Conservation (phyloP, 192 early-diverging fungal genomes). For the Coemansia sp. region DNA sequence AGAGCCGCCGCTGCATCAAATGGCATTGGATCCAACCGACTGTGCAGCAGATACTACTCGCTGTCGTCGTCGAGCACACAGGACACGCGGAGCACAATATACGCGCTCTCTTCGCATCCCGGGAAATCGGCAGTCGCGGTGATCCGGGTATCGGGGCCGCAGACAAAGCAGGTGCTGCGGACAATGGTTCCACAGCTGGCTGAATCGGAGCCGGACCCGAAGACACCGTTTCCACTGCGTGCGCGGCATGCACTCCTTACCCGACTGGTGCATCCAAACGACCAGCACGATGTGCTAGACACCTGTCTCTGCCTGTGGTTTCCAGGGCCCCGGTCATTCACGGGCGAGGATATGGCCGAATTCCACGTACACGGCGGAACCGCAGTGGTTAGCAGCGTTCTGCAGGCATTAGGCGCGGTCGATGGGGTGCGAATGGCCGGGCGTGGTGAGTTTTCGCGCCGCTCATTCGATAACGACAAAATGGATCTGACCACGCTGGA, state of each 20-base stretch:
- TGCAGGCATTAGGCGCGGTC: slow-evolving; percentile 56
- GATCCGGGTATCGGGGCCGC: slow-evolving; percentile 67
- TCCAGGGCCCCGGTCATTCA: slow-evolving; percentile 63
- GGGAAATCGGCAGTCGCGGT: slow-evolving; percentile 81
- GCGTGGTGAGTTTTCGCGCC: slow-evolving; percentile 72
- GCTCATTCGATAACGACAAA: slow-evolving; percentile 75
- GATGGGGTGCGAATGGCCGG: slow-evolving; percentile 65
- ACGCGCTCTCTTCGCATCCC: slow-evolving; percentile 69
- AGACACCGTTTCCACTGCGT: neutral
- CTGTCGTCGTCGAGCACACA: neutral
- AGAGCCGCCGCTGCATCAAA: neutral
- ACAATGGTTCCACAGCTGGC: slow-evolving; percentile 12
- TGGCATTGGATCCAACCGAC: neutral
- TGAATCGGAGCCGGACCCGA: neutral
- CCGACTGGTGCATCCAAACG: slow-evolving; percentile 35
- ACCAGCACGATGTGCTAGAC: slow-evolving; percentile 56
- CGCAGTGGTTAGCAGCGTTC: slow-evolving; percentile 62
- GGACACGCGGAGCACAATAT: slow-evolving; percentile 60
- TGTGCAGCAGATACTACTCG: neutral
- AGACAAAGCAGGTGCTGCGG: slow-evolving; percentile 51
- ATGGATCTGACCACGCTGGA: slow-evolving; percentile 72
- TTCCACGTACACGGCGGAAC: slow-evolving; percentile 75
- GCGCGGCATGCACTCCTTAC: slow-evolving; percentile 14
- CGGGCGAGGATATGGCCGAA: slow-evolving; percentile 76
- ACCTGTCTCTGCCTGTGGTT: slow-evolving; percentile 52